A percentile compares a stretch with the other conserved stretches of the same genome.
Evolutionary conservation across 2,329 filamentous ascomycete genomes (phyloP).

Genomic region (Ascochyta clinopodiicola): DNA sequence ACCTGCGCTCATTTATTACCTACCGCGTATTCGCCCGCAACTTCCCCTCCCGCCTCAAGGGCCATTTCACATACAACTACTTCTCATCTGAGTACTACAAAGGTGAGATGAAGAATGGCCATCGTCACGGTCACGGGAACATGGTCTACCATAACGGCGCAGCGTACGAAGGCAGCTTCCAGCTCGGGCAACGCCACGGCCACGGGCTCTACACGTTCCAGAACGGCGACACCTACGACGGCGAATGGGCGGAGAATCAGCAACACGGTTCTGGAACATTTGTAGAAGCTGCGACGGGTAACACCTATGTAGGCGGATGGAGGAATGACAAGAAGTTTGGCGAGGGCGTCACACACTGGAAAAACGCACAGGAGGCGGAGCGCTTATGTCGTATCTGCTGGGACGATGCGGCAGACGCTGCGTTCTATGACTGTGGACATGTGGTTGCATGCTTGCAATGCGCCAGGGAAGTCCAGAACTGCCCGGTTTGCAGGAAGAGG

Average conservation of each 20-base stretch:
- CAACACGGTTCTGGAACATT: conserved; percentile 66
- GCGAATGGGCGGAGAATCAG: conserved; percentile 68
- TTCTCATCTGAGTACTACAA: conserved; percentile 64
- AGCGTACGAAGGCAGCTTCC: conserved; percentile 63
- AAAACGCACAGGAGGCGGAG: conserved; percentile 67
- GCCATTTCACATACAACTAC: conserved; percentile 59
- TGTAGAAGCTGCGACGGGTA: conserved; percentile 62
- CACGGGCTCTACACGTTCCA: conserved; percentile 65
- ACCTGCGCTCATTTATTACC: conserved; percentile 52
- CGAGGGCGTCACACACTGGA: conserved; percentile 67
- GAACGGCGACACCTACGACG: conserved; percentile 68
- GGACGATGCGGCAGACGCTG: conserved; percentile 63
- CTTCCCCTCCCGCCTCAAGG: conserved; percentile 52
- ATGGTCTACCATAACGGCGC: conserved; percentile 62
- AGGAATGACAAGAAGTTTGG: conserved; percentile 66
- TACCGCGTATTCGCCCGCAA: conserved; percentile 50
- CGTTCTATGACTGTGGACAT: conserved; percentile 70
- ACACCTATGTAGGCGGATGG: conserved; percentile 68
- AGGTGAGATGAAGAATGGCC: conserved; percentile 56
- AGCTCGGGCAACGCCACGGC: conserved; percentile 60
- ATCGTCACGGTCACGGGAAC: conserved; percentile 61
- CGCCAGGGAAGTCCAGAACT: conserved; percentile 64
- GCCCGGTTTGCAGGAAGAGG: conserved; percentile 66
- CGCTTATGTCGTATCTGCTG: conserved; percentile 68
- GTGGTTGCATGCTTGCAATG: conserved; percentile 67